Percentiles rank a stretch among this genome's conserved stretches.
Evolutionary conservation across 768 basidiomycete species (phyloP).

Genomic region (Aureoboletus auriporus): DNA sequence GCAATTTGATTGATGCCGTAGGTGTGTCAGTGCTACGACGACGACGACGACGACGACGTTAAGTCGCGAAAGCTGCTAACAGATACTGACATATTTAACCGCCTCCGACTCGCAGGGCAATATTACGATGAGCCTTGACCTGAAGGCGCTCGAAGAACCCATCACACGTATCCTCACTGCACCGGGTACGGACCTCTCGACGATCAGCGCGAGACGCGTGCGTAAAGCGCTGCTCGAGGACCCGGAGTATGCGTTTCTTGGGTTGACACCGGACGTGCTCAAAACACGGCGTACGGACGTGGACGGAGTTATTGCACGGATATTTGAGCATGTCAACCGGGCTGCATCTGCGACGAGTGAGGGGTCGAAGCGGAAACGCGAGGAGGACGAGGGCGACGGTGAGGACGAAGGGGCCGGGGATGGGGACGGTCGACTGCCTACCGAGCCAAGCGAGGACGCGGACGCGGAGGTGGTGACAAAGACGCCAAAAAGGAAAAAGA

Average conservation of each 20-base stretch:
- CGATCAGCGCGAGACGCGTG: conserved; percentile 87
- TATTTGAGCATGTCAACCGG: conserved; percentile 58
- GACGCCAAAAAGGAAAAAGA: conserved; percentile 39
- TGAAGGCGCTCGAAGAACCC: conserved; percentile 51
- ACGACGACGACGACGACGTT: conserved; percentile 8
- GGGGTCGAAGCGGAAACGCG: conserved; percentile 26
- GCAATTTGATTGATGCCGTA: background rate
- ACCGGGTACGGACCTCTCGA: conserved; percentile 71
- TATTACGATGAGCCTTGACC: conserved; percentile 46
- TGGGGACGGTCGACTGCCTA: conserved; percentile 2
- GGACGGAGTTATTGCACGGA: conserved; percentile 60
- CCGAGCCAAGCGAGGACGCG: conserved; percentile 10
- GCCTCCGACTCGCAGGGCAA: too few relatives aligned
- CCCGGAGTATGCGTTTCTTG: conserved; percentile 31
- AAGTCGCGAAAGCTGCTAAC: too few relatives aligned
- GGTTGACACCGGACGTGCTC: conserved; percentile 55
- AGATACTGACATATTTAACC: too few relatives aligned
- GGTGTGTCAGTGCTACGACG: background rate
- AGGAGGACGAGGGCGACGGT: conserved; percentile 20
- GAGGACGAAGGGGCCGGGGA: background rate
- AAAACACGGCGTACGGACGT: conserved; percentile 66
- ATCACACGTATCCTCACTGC: conserved; percentile 70
- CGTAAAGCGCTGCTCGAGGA: conserved; percentile 64
- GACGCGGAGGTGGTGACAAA: conserved; percentile 24
- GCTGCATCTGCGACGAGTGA: conserved; percentile 24